Conservation (phyloP, 495 filamentous ascomycete species). For the Daldinia grandis region DNA sequence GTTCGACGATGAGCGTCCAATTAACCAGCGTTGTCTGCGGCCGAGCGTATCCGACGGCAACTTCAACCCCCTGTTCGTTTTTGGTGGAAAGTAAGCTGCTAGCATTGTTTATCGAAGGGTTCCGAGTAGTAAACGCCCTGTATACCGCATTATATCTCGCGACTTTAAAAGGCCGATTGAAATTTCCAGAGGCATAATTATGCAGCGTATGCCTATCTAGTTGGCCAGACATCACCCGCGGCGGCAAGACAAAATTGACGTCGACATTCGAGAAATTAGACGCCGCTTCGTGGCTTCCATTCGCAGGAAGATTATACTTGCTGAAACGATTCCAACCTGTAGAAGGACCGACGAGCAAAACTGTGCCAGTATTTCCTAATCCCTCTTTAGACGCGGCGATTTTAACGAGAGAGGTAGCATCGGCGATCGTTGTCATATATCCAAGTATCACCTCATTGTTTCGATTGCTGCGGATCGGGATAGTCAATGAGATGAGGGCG, state of each 20-base stretch:
- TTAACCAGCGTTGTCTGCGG: slow-evolving; percentile 70
- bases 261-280: slow-evolving; percentile 49
- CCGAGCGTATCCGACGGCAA: slow-evolving; percentile 77
- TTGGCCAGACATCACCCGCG: slow-evolving; percentile 46
- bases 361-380: slow-evolving; percentile 69
- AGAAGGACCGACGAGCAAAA: slow-evolving; percentile 72
- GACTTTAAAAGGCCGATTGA: slow-evolving; percentile 64
- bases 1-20: slow-evolving; percentile 85
- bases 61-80: slow-evolving; percentile 70
- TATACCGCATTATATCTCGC: slow-evolving; percentile 64
- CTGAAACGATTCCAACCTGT: slow-evolving; percentile 71
- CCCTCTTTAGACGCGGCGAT: slow-evolving; percentile 71
- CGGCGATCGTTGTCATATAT: slow-evolving; percentile 77
- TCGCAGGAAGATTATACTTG: slow-evolving; percentile 47
- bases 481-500: slow-evolving; percentile 80
- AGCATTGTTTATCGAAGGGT: slow-evolving; percentile 62
- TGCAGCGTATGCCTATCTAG: slow-evolving; percentile 58
- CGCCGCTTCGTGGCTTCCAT: slow-evolving; percentile 45
- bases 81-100: slow-evolving; percentile 69
- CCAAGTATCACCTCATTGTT: slow-evolving; percentile 69
- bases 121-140: slow-evolving; percentile 59
- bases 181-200: slow-evolving; percentile 50
- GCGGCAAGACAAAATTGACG: slow-evolving; percentile 59
- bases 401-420: slow-evolving; percentile 64
- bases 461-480: slow-evolving; percentile 74